Evolutionary conservation across 78 protist species (phyloP), one percentile per base, ranked within the genome.

Genomic region (Dictyostelium brefeldianum): DNA sequence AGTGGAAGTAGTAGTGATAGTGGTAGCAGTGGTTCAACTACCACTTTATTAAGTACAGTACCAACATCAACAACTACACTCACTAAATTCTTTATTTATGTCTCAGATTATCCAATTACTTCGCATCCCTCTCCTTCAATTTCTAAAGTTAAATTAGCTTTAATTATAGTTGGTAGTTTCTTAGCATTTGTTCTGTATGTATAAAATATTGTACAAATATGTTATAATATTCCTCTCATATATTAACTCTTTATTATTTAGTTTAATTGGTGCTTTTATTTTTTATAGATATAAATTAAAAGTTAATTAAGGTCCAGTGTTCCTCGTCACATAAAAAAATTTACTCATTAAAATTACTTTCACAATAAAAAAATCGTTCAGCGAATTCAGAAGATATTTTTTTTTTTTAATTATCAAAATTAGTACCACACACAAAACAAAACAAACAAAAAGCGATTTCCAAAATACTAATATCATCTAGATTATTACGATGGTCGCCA

Each of bases 201-300:
- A n/a, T n/a, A n/a, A n/a, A n/a, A n/a, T n/a, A n/a, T n/a, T n/a
- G n/a, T n/a, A n/a, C n/a, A n/a, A n/a, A n/a, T n/a, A n/a, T n/a
- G n/a, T 36, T 36, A 29, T 10, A 11, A 64, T n/a, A 18, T 22
- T n/a, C n/a, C n/a, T n/a, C n/a, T n/a, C n/a, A n/a, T 36, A 36
- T 36, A 36, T 36, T 36, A 36, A 47, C 14, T 47, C 5, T 41
- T 73, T 73, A 43, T 41, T 11, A 36, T 22, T 73, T 47, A 11
- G 31, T 11, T 62, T 27, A 18, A 10, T 79, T 9, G 50, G 51
- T 17, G 67, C 71, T 25, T n/a, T 79, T 51, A 36, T 56, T 20
- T 79, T 79, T 17, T 79, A 79, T 18, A 25, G 25, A 17, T 56
- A 36, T 20, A 79, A 79, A 36, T 59, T 79, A 51, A 79, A 79